A percentile compares a stretch with the other conserved stretches of the same genome.
Conservation (phyloP, 1,284 basidiomycete species). For the Mycena citricolor region DNA sequence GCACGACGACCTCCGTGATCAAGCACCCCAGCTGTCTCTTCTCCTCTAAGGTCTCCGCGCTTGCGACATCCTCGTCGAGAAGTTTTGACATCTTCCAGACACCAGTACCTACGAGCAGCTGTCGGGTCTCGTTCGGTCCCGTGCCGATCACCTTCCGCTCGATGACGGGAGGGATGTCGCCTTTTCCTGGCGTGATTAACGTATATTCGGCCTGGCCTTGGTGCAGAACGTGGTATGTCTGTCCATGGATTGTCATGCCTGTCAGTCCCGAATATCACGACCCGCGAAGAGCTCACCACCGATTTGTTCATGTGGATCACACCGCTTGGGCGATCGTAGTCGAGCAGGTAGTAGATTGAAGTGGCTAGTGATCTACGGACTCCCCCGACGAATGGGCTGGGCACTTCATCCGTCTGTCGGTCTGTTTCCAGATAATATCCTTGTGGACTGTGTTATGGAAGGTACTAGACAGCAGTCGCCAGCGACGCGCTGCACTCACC, state of each 20-base stretch:
- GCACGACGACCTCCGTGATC: slow-evolving; percentile 28
- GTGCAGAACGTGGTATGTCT: slow-evolving; percentile 52
- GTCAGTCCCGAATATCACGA: too few species aligned
- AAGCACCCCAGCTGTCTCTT: slow-evolving; percentile 18
- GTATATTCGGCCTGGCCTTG: slow-evolving; percentile 50
- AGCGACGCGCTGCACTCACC: too few species aligned
- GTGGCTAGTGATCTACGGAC: slow-evolving; percentile 35
- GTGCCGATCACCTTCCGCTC: slow-evolving; percentile 44
- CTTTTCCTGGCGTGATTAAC: slow-evolving; percentile 36
- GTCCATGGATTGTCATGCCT: neutral
- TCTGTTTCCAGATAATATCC: slow-evolving; percentile 45
- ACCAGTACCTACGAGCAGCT: slow-evolving; percentile 14
- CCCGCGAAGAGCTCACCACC: slow-evolving; percentile 30
- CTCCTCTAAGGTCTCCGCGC: slow-evolving; percentile 13
- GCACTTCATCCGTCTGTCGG: slow-evolving; percentile 31
- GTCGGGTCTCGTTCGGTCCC: slow-evolving; percentile 8
- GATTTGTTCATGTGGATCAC: slow-evolving; percentile 50
- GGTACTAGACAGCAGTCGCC: neutral
- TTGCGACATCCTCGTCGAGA: slow-evolving; percentile 11
- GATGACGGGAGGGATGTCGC: slow-evolving; percentile 37
- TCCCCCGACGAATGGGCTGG: slow-evolving; percentile 41
- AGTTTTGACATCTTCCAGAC: slow-evolving; percentile 22
- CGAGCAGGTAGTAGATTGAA: slow-evolving; percentile 49
- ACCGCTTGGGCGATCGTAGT: slow-evolving; percentile 38
- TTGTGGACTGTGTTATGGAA: slow-evolving; percentile 9